These are phyloP conservation scores for Diaporthe citriasiana DNA, from an alignment of 2,329 filamentous ascomycete species.

Conservation along the genomic window DNA sequence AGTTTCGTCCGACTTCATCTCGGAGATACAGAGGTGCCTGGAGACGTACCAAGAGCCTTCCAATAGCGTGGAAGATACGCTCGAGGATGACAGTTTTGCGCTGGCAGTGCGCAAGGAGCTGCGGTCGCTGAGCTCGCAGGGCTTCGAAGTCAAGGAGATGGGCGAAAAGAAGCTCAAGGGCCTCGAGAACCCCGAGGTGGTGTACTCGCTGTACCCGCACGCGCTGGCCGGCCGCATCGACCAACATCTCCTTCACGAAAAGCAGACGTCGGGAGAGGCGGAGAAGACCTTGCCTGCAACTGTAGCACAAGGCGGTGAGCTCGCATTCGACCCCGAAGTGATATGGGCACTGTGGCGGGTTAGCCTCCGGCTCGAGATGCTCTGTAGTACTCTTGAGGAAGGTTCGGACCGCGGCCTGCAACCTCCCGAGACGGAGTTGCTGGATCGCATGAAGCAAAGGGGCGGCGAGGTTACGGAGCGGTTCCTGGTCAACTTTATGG, in stretches of 20 bases:
- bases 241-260: conserved; percentile 70
- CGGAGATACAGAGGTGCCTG: conserved; percentile 91
- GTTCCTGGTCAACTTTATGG: conserved; percentile 90
- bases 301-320: conserved; percentile 74
- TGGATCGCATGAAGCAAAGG: conserved; percentile 76
- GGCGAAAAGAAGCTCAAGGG: conserved; percentile 97
- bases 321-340: conserved; percentile 83
- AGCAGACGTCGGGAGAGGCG: conserved; percentile 56
- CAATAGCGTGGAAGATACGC: conserved; percentile 78
- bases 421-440: conserved; percentile 84
- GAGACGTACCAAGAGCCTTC: conserved; percentile 92
- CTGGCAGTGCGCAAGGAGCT: conserved; percentile 88
- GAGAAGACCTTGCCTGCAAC: conserved; percentile 69
- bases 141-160: conserved; percentile 94
- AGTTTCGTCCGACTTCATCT: conserved; percentile 96
- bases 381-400: conserved; percentile 90
- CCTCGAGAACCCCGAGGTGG: conserved; percentile 94
- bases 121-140: conserved; percentile 87
- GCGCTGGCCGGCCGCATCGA: conserved; percentile 85
- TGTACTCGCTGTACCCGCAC: conserved; percentile 96
- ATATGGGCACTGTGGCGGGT: conserved; percentile 94
- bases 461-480: conserved; percentile 90
- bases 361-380: conserved; percentile 89
- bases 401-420: conserved; percentile 74
- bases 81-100: conserved; percentile 81